Evolutionary conservation across 2,329 filamentous ascomycete species (phyloP).

Genomic region (Calonectria honghensis): DNA sequence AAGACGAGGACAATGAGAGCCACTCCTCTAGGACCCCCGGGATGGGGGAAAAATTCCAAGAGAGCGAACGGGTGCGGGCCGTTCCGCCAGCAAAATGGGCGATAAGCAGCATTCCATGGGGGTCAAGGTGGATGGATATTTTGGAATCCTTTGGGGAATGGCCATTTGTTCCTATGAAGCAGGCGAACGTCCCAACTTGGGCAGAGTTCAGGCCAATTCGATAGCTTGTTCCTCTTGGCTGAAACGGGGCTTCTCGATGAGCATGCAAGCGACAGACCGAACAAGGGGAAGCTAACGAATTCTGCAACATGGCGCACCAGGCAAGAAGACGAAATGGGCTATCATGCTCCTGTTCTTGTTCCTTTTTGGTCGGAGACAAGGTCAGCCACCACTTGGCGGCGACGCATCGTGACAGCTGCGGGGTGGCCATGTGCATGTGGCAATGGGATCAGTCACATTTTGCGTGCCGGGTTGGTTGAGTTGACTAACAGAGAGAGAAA

Average conservation of each 20-base stretch:
- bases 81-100: constrained; percentile 19
- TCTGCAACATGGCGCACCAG: constrained; percentile 12
- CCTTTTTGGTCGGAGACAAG: constrained; percentile 10
- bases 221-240: not conserved
- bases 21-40: not conserved
- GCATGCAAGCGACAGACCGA: constrained; percentile 21
- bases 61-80: constrained; percentile 22
- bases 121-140: not conserved
- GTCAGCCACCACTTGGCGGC: not conserved
- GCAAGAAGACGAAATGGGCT: not conserved
- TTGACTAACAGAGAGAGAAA: not conserved
- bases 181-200: not conserved
- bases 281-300: constrained; percentile 1
- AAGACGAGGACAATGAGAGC: not conserved
- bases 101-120: constrained; percentile 21
- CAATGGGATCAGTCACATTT: constrained; percentile 26
- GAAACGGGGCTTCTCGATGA: constrained; percentile 19
- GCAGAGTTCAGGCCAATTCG: not conserved
- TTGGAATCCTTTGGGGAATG: constrained; percentile 8
- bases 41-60: not conserved
- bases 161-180: not conserved
- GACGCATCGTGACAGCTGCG: constrained; percentile 11
- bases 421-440: constrained; percentile 20
- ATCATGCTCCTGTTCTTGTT: not conserved
- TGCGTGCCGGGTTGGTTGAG: not conserved